These are phyloP conservation scores for Citrus mangshanensis DNA, from an alignment of 345 rosid genomes.

Conservation along the genomic window DNA sequence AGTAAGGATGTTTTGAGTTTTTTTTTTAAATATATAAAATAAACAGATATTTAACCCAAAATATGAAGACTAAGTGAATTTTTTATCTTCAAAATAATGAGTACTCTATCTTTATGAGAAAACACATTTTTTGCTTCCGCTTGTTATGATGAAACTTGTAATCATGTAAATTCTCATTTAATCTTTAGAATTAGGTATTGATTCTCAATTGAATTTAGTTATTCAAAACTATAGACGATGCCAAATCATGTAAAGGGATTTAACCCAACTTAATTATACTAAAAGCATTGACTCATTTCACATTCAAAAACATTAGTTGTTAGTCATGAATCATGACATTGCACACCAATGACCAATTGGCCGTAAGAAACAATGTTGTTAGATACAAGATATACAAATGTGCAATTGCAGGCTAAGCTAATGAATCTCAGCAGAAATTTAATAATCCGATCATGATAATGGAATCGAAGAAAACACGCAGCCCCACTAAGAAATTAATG, in stretches of 20 bases:
- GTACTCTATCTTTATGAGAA: background rate
- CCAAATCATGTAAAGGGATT: no score
- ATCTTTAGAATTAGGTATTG: no score
- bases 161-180: no score
- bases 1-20: no score
- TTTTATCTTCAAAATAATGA: no score
- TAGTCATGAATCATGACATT: background rate
- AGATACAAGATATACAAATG: background rate
- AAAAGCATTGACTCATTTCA: background rate
- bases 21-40: no score
- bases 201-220: no score
- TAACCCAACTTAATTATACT: background rate
- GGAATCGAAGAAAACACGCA: background rate
- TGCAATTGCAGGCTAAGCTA: background rate
- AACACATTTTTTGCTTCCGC: background rate
- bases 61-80: no score
- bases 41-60: no score
- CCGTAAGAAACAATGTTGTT: background rate
- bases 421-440: background rate
- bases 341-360: background rate
- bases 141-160: background rate
- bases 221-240: no score
- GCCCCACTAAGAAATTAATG: conserved; percentile 30
- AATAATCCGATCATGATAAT: background rate
- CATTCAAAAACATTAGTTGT: background rate